Evolutionary conservation across 345 rosid species (phyloP).

Genomic region (Eucalyptus sp.): DNA sequence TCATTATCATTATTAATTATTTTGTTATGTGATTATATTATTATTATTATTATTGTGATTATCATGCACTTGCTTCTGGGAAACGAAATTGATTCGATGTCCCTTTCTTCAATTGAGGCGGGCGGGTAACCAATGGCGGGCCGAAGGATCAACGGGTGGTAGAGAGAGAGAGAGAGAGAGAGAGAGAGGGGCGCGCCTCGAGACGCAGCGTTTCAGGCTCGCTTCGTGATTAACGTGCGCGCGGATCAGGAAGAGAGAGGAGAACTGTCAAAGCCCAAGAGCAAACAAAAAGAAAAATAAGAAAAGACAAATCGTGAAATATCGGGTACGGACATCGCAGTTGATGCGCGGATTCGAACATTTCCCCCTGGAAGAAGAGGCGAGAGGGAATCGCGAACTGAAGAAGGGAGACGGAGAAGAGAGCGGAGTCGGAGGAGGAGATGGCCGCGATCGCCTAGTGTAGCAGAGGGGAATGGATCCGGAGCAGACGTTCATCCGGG

Average conservation of each 20-base stretch:
- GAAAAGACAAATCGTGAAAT: not conserved
- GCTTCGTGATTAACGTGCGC: not conserved
- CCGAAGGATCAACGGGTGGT: not conserved
- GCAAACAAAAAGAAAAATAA: not conserved
- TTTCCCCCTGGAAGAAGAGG: not conserved
- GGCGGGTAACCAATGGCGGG: not conserved
- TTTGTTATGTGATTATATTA: not conserved
- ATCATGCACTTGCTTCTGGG: not conserved
- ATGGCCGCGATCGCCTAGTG: not conserved
- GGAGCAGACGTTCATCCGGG: slow-evolving; percentile 92
- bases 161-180: too few species aligned
- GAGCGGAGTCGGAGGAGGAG: not conserved
- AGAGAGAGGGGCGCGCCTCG: not conserved
- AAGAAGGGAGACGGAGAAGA: not conserved
- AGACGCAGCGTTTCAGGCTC: not conserved
- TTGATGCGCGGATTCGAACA: not conserved
- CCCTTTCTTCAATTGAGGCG: not conserved
- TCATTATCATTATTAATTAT: not conserved
- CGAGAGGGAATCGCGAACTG: not conserved
- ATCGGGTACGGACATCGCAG: not conserved
- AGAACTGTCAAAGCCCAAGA: not conserved
- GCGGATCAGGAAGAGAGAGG: not conserved
- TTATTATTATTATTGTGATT: not conserved
- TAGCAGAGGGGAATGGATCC: slow-evolving; percentile 59
- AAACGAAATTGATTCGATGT: not conserved